These are phyloP conservation scores for Cryptococcus depauperatus DNA, from an alignment of 1,284 basidiomycete species.

Conservation along the genomic window DNA sequence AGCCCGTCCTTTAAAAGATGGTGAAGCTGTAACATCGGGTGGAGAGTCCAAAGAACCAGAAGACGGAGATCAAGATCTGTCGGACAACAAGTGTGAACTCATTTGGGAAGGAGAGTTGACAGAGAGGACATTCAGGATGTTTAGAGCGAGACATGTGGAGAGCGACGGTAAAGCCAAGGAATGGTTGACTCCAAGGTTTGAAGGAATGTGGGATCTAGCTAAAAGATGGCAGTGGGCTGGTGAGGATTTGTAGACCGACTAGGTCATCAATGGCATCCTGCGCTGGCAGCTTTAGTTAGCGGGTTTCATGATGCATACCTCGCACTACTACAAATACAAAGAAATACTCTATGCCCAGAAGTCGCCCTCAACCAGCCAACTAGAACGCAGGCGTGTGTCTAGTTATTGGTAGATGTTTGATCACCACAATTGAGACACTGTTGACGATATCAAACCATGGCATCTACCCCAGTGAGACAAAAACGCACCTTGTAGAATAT, in stretches of 20 bases:
- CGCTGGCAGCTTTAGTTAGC: no score
- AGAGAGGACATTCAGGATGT: constrained; percentile 70
- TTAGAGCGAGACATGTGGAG: constrained; percentile 76
- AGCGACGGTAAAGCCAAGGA: constrained; percentile 80
- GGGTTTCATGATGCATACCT: neutral
- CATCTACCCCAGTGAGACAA: neutral
- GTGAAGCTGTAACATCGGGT: constrained; percentile 51
- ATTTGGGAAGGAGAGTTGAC: constrained; percentile 88
- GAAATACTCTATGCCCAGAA: no score
- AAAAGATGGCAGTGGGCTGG: constrained; percentile 54
- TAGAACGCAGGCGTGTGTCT: constrained; percentile 5
- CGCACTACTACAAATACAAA: neutral
- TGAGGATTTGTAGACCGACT: constrained; percentile 37
- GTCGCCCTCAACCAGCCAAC: neutral
- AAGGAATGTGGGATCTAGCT: constrained; percentile 88
- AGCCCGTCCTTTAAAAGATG: constrained; percentile 64
- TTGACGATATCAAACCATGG: neutral
- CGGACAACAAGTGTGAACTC: constrained; percentile 78
- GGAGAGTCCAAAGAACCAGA: constrained; percentile 27
- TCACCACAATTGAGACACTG: constrained; percentile 46
- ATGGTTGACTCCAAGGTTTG: constrained; percentile 67
- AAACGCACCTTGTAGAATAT: constrained; percentile 50
- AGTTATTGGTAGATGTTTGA: constrained; percentile 46
- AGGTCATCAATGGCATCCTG: no score
- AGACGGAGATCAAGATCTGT: constrained; percentile 52